Conservation (phyloP, 495 filamentous ascomycete genomes). For the Penicillium tannophilum region DNA sequence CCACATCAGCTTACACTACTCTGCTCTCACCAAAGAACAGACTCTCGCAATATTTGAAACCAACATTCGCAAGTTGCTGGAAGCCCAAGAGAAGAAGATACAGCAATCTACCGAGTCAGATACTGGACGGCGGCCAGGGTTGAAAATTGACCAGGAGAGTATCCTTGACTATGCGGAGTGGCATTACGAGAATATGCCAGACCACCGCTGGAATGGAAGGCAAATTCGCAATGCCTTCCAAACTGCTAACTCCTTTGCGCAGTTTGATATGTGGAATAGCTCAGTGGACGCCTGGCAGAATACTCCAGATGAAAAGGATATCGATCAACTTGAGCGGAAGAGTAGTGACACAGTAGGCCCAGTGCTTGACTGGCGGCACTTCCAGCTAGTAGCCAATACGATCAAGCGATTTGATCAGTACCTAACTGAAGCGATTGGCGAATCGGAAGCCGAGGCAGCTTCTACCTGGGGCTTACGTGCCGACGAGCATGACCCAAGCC, state of each 20-base stretch:
- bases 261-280: too few relatives aligned
- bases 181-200: constrained; percentile 1
- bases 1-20: constrained; percentile 39
- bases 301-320: neutral
- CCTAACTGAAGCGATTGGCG: neutral
- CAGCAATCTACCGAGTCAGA: neutral
- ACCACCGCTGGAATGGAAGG: constrained; percentile 9
- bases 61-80: too few relatives aligned
- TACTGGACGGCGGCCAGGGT: neutral
- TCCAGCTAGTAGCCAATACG: constrained; percentile 2
- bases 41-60: neutral
- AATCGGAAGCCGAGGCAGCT: constrained; percentile 4
- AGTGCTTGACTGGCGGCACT: constrained; percentile 1
- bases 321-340: constrained; percentile 1
- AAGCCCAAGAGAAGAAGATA: too few relatives aligned
- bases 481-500: neutral
- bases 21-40: constrained; percentile 1
- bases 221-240: constrained; percentile 16
- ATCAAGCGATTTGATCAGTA: constrained; percentile 4
- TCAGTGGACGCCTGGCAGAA: too few relatives aligned
- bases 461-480: neutral
- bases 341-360: neutral
- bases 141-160: too few relatives aligned
- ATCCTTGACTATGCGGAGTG: constrained; percentile 2
- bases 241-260: neutral